Conservation (phyloP, 1,284 basidiomycete genomes). For the Testicularia cyperi region DNA sequence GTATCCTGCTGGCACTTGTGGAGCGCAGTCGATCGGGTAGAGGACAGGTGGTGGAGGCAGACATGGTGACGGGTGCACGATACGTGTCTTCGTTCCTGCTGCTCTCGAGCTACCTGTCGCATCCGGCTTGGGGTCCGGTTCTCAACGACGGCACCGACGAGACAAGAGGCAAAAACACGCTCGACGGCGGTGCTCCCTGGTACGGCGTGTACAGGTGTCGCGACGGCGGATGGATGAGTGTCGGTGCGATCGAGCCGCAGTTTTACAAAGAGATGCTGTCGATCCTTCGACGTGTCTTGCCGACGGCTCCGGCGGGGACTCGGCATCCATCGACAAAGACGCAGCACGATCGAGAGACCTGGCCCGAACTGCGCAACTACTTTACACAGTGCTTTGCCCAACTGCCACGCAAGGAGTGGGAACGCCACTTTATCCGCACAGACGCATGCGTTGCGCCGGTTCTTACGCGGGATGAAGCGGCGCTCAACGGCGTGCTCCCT, state of each 20-base stretch:
- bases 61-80: constrained; percentile 80
- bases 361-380: constrained; percentile 68
- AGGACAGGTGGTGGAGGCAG: constrained; percentile 74
- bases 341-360: constrained; percentile 66
- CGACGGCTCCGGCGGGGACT: constrained; percentile 15
- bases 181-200: constrained; percentile 79
- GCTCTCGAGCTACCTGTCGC: constrained; percentile 62
- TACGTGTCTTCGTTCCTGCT: constrained; percentile 75
- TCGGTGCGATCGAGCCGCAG: constrained; percentile 58
- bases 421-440: constrained; percentile 69
- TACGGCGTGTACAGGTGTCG: constrained; percentile 74
- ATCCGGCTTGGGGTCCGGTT: constrained; percentile 60
- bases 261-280: constrained; percentile 39
- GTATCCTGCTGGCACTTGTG: constrained; percentile 74
- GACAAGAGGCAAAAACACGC: constrained; percentile 63
- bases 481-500: constrained; percentile 30
- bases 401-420: constrained; percentile 72
- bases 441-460: constrained; percentile 78
- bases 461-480: constrained; percentile 61
- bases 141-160: constrained; percentile 63
- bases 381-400: constrained; percentile 69
- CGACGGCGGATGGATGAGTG: constrained; percentile 74
- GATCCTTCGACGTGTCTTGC: constrained; percentile 29
- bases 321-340: constrained; percentile 63
- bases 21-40: constrained; percentile 68